These are phyloP conservation scores for Aspergillus funiculosus DNA, from an alignment of 495 filamentous ascomycete genomes.

Conservation along the genomic window DNA sequence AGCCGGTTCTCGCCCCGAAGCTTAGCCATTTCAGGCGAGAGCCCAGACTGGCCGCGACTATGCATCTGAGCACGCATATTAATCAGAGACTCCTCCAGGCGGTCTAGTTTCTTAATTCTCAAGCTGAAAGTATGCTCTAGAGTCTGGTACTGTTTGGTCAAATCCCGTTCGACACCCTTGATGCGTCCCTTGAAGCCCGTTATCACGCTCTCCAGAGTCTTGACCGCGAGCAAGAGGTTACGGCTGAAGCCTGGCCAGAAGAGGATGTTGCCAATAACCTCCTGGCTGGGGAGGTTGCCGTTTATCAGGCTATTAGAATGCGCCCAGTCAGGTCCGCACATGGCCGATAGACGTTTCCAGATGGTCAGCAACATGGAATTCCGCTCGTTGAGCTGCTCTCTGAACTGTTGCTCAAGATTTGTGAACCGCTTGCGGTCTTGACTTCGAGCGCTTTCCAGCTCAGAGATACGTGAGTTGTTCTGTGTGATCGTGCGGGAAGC, in stretches of 20 bases:
- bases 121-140: constrained; percentile 75
- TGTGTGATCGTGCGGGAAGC: constrained; percentile 74
- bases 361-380: constrained; percentile 79
- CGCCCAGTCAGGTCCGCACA: constrained; percentile 90
- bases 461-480: constrained; percentile 74
- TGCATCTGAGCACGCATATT: constrained; percentile 36
- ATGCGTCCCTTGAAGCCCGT: constrained; percentile 75
- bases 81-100: constrained; percentile 68
- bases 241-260: constrained; percentile 78
- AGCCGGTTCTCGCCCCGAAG: constrained; percentile 74
- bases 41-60: constrained; percentile 41
- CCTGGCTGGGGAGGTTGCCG: constrained; percentile 73
- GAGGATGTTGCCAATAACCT: constrained; percentile 68
- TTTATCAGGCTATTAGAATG: constrained; percentile 85
- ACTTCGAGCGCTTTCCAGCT: constrained; percentile 69
- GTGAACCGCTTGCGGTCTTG: constrained; percentile 69
- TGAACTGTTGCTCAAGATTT: constrained; percentile 67
- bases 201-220: constrained; percentile 78
- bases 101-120: constrained; percentile 80
- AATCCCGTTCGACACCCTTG: constrained; percentile 75
- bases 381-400: constrained; percentile 81
- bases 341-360: constrained; percentile 78
- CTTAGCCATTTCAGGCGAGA: constrained; percentile 57
- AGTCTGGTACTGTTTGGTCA: constrained; percentile 84
- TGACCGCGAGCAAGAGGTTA: constrained; percentile 80